These are phyloP conservation scores for Chaetomium olivaceum DNA, from an alignment of 2,329 filamentous ascomycete species.

Conservation along the genomic window DNA sequence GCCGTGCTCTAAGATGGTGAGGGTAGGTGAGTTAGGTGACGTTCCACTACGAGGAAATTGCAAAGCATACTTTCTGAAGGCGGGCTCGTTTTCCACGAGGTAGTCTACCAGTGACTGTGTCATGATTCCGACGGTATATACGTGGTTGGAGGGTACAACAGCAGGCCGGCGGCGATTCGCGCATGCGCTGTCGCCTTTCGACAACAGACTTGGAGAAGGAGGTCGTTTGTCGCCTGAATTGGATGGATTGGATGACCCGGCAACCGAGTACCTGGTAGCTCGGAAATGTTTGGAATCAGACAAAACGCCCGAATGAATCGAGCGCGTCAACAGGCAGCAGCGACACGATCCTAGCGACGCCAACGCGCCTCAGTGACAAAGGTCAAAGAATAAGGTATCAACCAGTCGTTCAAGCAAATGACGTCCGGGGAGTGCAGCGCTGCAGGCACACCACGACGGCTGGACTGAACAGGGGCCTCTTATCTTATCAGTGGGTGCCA, in stretches of 20 bases:
- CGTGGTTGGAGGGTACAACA: background rate
- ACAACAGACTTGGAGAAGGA: background rate
- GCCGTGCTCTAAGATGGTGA: slow-evolving; percentile 32
- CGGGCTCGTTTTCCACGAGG: slow-evolving; percentile 37
- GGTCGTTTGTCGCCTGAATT: background rate
- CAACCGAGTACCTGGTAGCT: background rate
- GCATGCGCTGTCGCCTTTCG: background rate
- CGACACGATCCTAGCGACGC: background rate
- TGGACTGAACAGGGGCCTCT: slow-evolving; percentile 5
- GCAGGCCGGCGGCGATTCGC: background rate
- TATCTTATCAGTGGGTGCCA: slow-evolving; percentile 28
- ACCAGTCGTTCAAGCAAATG: slow-evolving; percentile 16
- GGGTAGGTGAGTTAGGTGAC: background rate
- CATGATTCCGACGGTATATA: slow-evolving; percentile 6
- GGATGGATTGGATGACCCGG: slow-evolving; percentile 3
- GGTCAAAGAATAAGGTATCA: background rate
- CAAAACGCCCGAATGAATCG: background rate
- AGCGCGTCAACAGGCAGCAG: slow-evolving; percentile 14
- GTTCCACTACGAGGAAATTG: background rate
- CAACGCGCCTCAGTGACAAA: background rate
- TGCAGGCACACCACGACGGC: background rate
- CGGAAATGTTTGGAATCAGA: background rate
- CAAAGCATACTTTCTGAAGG: slow-evolving; percentile 34
- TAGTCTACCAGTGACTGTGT: slow-evolving; percentile 33
- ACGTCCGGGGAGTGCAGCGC: slow-evolving; percentile 15